Conservation (phyloP, 805 yeast genomes). For the Yamadazyma tumulicola region DNA sequence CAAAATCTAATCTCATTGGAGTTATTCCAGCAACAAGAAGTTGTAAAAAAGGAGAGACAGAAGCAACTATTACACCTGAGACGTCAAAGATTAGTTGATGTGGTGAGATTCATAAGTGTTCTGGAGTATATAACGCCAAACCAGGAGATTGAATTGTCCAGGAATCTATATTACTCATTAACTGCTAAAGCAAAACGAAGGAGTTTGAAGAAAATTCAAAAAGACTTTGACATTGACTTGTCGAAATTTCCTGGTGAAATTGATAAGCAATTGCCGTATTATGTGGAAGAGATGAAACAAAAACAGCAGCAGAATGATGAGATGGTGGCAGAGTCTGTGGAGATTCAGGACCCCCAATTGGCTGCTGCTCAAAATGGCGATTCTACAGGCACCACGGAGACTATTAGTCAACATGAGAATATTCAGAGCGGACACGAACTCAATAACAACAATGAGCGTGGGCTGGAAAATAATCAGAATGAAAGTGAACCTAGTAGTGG, state of each 20-base stretch:
- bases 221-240: slow-evolving; percentile 25
- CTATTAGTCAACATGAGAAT: no score
- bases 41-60: slow-evolving; percentile 73
- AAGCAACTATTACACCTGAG: slow-evolving; percentile 66
- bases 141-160: slow-evolving; percentile 55
- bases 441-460: no score
- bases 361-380: no score
- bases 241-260: slow-evolving; percentile 31
- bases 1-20: slow-evolving; percentile 70
- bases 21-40: slow-evolving; percentile 79
- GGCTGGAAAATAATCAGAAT: no score
- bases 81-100: slow-evolving; percentile 57
- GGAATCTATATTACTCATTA: slow-evolving; percentile 32
- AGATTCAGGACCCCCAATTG: no score
- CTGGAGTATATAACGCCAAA: slow-evolving; percentile 56
- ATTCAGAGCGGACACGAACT: no score
- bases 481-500: no score
- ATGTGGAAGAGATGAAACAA: slow-evolving; percentile 17
- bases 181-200: slow-evolving; percentile 38
- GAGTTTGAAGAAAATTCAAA: slow-evolving; percentile 44
- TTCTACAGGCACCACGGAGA: no score
- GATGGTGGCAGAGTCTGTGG: background rate
- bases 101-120: slow-evolving; percentile 49
- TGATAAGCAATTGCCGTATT: slow-evolving; percentile 23
- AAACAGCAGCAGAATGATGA: background rate